Evolutionary conservation across 2,329 filamentous ascomycete genomes (phyloP), one percentile per base, ranked within the genome.

Genomic region (Fusarium nanum): DNA sequence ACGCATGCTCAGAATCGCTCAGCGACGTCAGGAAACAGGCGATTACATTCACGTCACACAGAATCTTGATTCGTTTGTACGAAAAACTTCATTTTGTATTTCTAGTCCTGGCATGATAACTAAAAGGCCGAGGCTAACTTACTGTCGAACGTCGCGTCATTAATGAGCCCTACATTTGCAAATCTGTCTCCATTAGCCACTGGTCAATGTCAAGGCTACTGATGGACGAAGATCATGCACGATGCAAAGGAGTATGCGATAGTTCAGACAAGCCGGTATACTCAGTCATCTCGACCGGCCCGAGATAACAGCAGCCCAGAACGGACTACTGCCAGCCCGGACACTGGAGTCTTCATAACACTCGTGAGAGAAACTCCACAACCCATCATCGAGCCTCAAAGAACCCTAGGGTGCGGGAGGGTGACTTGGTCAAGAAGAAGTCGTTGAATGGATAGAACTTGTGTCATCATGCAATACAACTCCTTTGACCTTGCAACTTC

Each of bases 401-500:
- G 72, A 65, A 66, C 57, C 68, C 88, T 93, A 83, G 79, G 87
- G 90, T 92, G 88, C 80, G 90, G 87, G 86, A 93, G 91, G 83
- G 87, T 89, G 87, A 87, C 89, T 91, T 84, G 90, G 90, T 84
- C 79, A 82, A 82, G 81, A 86, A 84, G 86, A 85, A 79, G 84
- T 91, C 86, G 88, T 90, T 87, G 89, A 92, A 92, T 92, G 89
- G 89, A 92, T 91, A 90, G 72, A 89, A 89, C 89, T 89, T 82
- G 78, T 78, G 68, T 82, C 79, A 82, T 82, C 79, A 81, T 77
- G 62, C 37, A 57, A 49, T 28, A 63, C 61, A 47, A 45, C 55
- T 57, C 52, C 60, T 41, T 27, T 45, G 47, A 44, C 34, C 25
- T 28, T 44, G 16, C 37, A 41, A 14, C 55, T 42, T 49, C 54